Conservation (phyloP, 257 asterid species). For the Craterostigma plantagineum region DNA sequence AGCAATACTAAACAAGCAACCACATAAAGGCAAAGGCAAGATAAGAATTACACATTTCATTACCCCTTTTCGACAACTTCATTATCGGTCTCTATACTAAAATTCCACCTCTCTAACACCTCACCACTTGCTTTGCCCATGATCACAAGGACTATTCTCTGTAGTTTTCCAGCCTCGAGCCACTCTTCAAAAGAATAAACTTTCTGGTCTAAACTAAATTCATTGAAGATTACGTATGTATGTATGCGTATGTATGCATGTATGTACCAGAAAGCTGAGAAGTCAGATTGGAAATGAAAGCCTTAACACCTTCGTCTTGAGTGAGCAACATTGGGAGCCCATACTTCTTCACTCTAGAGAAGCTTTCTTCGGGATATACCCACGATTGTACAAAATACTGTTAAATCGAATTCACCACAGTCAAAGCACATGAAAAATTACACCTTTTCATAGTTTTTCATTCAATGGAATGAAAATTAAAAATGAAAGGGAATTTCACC, state of each 20-base stretch:
- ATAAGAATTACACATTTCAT: neutral
- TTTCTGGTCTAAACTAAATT: neutral
- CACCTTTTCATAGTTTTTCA: neutral
- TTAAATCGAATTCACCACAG: constrained; percentile 4
- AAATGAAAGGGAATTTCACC: constrained; percentile 18
- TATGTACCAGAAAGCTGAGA: constrained; percentile 75
- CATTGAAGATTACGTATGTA: neutral
- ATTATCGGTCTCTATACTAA: constrained; percentile 60
- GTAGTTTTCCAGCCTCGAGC: constrained; percentile 87
- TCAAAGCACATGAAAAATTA: constrained; percentile 4
- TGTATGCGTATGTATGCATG: too few species aligned
- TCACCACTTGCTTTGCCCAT: constrained; percentile 81
- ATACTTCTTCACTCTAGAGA: constrained; percentile 74
- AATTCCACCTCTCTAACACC: constrained; percentile 96
- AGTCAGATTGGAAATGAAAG: constrained; percentile 74
- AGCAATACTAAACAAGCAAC: constrained; percentile 7
- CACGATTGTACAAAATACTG: constrained; percentile 79
- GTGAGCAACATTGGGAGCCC: constrained; percentile 86
- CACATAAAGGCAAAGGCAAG: neutral
- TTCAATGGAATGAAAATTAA: neutral
- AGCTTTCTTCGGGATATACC: constrained; percentile 83
- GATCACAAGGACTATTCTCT: constrained; percentile 78
- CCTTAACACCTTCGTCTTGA: constrained; percentile 84
- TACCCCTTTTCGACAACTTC: constrained; percentile 94
- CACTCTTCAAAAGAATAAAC: constrained; percentile 32